Evolutionary conservation across 148 eudicot species (phyloP), one percentile per base, ranked within the genome.

Genomic region (Chenopodium quinoa): DNA sequence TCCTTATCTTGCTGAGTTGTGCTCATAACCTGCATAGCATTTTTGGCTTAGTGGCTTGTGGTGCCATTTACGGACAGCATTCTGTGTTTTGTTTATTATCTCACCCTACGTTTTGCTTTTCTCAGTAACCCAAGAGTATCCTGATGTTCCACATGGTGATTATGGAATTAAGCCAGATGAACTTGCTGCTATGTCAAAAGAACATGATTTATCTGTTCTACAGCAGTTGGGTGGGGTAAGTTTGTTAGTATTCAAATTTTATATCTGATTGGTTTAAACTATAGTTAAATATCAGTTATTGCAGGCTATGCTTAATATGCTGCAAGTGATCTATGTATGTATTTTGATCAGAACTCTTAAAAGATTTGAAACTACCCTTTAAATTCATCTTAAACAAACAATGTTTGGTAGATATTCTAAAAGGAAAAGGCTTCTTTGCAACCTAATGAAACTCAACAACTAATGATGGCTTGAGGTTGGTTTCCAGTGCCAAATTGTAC

Each of bases 221-320:
- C 92, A 92, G 69, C 87, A 88, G 79, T 80, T 52, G 63, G 97
- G 97, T 72, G 97, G 97, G 90, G 99, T 83, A 91, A 89, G 92
- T 85, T 78, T 75, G 46, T 8, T 32, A 47, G 31, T 27, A 58
- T 67, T 44, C n/a, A 25, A 56, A 40, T 40, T 6, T 40, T 40
- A 40, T 40, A 40, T 40, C 44, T 40, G 44, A 40, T 48, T 48
- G 13, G 2, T 48, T 48, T 48, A 48, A 48, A 12, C 14, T 16
- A 54, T 54, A 16, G 60, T 54, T 54, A 54, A 3, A 54, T 54
- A 54, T 3, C 17, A 13, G 17, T 54, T 12, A 54, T 54, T 12
- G 60, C 16, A 54, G 60, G 17, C 16, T 54, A 12, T 54, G 60
- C 60, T 54, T 17, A 10, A 54, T 17, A 54, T 54, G 60, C 60